A percentile compares a stretch with the other conserved stretches of the same genome.
phyloP scores from a whole-genome alignment of 108 stramenopile species.

The Discostella stelligeroides region DNA sequence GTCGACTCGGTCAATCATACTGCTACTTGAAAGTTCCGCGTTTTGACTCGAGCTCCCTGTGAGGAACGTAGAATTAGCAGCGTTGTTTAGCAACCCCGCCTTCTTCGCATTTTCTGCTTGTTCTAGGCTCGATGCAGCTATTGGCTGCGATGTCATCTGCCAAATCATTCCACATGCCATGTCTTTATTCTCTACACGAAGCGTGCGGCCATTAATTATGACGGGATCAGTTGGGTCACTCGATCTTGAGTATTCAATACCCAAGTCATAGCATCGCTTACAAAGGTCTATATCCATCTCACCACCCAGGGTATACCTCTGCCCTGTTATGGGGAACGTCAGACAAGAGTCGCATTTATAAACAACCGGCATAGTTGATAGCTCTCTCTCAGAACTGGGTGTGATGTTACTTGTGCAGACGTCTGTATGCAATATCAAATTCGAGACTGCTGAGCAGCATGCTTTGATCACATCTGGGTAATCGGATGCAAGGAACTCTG shows the following conservation, averaged over 20 bases:
- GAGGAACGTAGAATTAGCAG: constrained; percentile 36
- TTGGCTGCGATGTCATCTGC: constrained; percentile 63
- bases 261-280: constrained; percentile 59
- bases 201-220: constrained; percentile 56
- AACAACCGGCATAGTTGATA: constrained; percentile 15
- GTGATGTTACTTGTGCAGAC: constrained; percentile 1
- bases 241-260: constrained; percentile 52
- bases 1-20: constrained; percentile 12
- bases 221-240: constrained; percentile 44
- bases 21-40: constrained; percentile 8
- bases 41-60: constrained; percentile 11
- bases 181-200: constrained; percentile 50
- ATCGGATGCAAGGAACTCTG: constrained; percentile 19
- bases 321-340: constrained; percentile 62
- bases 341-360: constrained; percentile 82
- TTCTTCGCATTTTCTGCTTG: constrained; percentile 46
- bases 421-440: constrained; percentile 1
- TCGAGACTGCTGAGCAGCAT: constrained; percentile 31
- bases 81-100: constrained; percentile 18
- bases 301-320: constrained; percentile 63
- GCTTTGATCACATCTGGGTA: constrained; percentile 39
- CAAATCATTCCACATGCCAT: constrained; percentile 67
- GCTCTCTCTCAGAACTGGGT: constrained; percentile 18
- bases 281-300: constrained; percentile 58
- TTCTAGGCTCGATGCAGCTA: constrained; percentile 58